Evolutionary conservation across 441 rosid genomes (phyloP).

Genomic region (Mallotus repandus): DNA sequence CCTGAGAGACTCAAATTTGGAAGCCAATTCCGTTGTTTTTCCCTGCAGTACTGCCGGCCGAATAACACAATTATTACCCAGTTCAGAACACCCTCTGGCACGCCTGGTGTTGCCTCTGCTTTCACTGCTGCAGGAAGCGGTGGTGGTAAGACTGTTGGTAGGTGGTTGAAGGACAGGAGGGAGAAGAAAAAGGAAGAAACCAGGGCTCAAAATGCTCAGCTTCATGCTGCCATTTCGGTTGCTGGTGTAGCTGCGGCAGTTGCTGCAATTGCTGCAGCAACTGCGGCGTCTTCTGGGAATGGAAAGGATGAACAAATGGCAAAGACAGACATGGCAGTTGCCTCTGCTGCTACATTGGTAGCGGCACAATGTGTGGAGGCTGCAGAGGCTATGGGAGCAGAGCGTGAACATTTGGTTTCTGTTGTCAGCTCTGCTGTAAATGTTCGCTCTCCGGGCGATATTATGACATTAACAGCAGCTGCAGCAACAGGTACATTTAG

Average conservation of each 20-base stretch:
- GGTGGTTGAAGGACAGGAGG: conserved; percentile 83
- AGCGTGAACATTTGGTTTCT: conserved; percentile 69
- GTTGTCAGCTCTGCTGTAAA: conserved; percentile 85
- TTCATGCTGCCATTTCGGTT: conserved; percentile 81
- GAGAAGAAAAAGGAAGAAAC: conserved; percentile 92
- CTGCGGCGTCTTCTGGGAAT: conserved; percentile 58
- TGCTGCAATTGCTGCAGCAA: conserved; percentile 87
- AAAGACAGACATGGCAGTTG: conserved; percentile 82
- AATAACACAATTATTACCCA: conserved; percentile 34
- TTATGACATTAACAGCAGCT: conserved; percentile 82
- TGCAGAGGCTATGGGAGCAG: conserved; percentile 88
- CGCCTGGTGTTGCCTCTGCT: conserved; percentile 27
- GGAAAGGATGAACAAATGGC: conserved; percentile 85
- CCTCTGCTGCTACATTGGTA: conserved; percentile 83
- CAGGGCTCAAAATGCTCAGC: conserved; percentile 83
- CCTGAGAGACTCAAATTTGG: background rate
- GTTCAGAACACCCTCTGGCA: conserved; percentile 39
- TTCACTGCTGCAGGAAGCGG: conserved; percentile 35
- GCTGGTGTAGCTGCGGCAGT: conserved; percentile 90
- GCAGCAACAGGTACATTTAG: conserved; percentile 76
- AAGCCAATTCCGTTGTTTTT: background rate
- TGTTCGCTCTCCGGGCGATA: conserved; percentile 75
- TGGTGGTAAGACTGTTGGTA: conserved; percentile 77
- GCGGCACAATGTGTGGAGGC: conserved; percentile 95
- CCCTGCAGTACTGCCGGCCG: conserved; percentile 57